These are phyloP conservation scores for Bolboschoenoplectus hybrid DNA, from an alignment of 202 grass and related monocot genomes.

Conservation along the genomic window DNA sequence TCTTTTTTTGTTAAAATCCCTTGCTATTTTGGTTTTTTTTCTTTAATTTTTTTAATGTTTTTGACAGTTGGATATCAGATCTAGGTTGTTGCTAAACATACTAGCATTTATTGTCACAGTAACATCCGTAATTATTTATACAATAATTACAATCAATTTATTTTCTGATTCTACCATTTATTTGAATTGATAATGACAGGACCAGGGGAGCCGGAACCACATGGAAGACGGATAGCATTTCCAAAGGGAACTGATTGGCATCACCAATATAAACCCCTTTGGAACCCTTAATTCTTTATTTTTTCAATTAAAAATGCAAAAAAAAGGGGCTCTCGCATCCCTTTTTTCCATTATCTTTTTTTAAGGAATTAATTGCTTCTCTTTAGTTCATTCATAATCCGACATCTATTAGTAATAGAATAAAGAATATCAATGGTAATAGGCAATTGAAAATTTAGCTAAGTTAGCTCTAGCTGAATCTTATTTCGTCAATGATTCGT, in stretches of 20 bases:
- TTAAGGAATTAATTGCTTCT: background rate
- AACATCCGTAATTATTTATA: slow-evolving; percentile 5
- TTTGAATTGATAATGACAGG: background rate
- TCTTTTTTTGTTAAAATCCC: background rate
- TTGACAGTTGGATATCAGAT: slow-evolving; percentile 7
- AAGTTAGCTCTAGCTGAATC: too few relatives aligned
- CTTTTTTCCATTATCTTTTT: background rate
- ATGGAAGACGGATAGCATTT: background rate
- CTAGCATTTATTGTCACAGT: slow-evolving; percentile 30
- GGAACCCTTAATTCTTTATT: too few relatives aligned
- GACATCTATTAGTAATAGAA: background rate
- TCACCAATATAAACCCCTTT: background rate
- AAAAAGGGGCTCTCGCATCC: background rate
- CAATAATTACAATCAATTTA: background rate
- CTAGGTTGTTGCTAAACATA: slow-evolving; percentile 29
- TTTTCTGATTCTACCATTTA: background rate
- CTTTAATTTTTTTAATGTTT: background rate
- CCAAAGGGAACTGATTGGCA: background rate
- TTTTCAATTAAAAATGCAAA: too few relatives aligned
- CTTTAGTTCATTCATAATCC: background rate
- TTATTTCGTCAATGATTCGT: too few relatives aligned
- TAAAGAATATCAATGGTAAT: background rate
- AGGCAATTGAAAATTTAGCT: too few relatives aligned
- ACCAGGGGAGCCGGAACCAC: background rate
- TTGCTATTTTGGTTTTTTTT: background rate